Base-by-base conservation (phyloP, 805 yeast species). In the Metschnikowia kunwiensis region DNA sequence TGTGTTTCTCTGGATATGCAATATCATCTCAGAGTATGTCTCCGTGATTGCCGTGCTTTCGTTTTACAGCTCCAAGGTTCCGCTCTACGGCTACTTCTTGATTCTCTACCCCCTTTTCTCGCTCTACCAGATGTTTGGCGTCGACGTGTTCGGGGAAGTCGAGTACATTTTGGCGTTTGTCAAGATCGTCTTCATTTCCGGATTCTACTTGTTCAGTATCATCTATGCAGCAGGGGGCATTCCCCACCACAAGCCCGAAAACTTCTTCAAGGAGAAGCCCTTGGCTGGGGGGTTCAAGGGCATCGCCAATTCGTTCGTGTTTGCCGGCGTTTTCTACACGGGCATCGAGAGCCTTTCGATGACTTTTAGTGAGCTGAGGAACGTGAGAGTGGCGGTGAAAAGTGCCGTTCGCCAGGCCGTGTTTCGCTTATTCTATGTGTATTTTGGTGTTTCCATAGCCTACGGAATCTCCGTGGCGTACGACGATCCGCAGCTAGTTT, bases 341-440 rank as follows among this genome's bases (percentile, higher is more conserved):
- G 36, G 36, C 4, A 32, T 37, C 32, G 32, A 37, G 23, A 24
- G 30, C 23, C 33, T 37, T 11, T 37, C 41, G 10, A 36, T 32
- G 26, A 32, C 41, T 9, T 37, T 32, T n/a, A 22, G 36, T 14
- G 41, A 37, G 19, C 41, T 37, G 41, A 37, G 25, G 15, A 28
- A 34, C 27, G 38, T 34, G 8, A 8, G 29, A 13, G 17, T 28
- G 1, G 41, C 47, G 6, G 44, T 43, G 17, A 36, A 31, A 17
- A 36, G 21, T 21, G 47, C 44, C 26, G 47, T 40, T 10, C 31
- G 32, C 12, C 47, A 40, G 30, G 32, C 42, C 5, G 27, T 37
- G 10, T 40, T 40, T 16, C 24, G 38, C 11, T 28, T 36, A 4
- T 36, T 36, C 27, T 36, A 36, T 12, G 39, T 36, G 8, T 36